Evolutionary conservation across 2,329 filamentous ascomycete species (phyloP).

Genomic region (Cladobotryum protrusum): DNA sequence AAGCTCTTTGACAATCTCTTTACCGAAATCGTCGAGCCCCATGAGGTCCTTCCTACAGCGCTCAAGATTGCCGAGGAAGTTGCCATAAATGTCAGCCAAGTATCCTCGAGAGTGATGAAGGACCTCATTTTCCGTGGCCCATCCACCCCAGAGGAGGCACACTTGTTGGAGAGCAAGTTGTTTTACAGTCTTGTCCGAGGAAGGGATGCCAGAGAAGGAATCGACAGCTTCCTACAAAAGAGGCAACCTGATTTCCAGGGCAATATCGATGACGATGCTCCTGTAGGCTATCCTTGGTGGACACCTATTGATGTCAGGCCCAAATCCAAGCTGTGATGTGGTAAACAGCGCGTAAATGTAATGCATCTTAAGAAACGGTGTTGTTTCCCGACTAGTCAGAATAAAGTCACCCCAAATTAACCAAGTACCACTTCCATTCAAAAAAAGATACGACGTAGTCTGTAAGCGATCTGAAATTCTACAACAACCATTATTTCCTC

Average conservation of each 20-base stretch:
- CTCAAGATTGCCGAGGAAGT: slow-evolving; percentile 62
- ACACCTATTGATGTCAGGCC: slow-evolving; percentile 34
- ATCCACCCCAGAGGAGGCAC: slow-evolving; percentile 58
- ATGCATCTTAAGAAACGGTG: too few relatives aligned
- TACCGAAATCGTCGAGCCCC: slow-evolving; percentile 55
- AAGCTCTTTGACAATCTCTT: slow-evolving; percentile 56
- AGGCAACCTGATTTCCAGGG: slow-evolving; percentile 55
- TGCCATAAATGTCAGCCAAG: slow-evolving; percentile 56
- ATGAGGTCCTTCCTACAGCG: slow-evolving; percentile 57
- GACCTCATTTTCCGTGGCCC: slow-evolving; percentile 62
- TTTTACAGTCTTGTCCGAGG: slow-evolving; percentile 54
- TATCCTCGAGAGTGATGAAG: slow-evolving; percentile 61
- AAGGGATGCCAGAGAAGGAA: slow-evolving; percentile 59
- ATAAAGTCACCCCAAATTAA: too few relatives aligned
- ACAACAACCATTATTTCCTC: too few relatives aligned
- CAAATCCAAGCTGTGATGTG: slow-evolving; percentile 20
- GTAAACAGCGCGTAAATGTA: too few relatives aligned
- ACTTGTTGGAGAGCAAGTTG: slow-evolving; percentile 62
- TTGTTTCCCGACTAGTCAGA: too few relatives aligned
- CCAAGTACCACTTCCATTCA: too few relatives aligned
- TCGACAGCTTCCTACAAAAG: slow-evolving; percentile 65
- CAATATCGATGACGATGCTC: slow-evolving; percentile 53
- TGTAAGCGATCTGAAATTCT: too few relatives aligned
- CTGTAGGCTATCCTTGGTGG: slow-evolving; percentile 64
- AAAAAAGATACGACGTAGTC: too few relatives aligned